Base-by-base conservation (phyloP, 306 rosid species). In the Sicyos baderoa region DNA sequence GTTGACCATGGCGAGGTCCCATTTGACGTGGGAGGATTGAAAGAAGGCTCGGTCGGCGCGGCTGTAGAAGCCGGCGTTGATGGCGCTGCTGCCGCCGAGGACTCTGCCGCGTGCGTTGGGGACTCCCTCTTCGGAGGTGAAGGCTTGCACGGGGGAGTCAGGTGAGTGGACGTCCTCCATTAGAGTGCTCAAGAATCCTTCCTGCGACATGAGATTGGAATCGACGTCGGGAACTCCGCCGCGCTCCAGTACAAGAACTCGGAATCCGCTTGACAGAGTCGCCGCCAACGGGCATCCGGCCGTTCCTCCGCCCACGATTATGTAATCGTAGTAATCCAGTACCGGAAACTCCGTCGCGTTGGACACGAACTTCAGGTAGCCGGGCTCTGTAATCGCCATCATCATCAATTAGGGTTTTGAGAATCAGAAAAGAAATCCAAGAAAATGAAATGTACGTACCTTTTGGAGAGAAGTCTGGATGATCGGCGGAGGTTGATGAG, bases 281-380 rank as follows among this genome's bases (percentile, higher is more conserved):
- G 99, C 95, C 0, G 95, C 97, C 74, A 94, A 47, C 0, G 97
- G 99, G 76, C 97, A 93, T 1, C 99, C 97, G 2, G 99, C 86
- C 0, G 99, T 93, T 17, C 99, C 99, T 2, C 97, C 97, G 16
- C 96, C 97, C 15, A 92, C 85, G 7, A 92, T 79, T 18, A 92
- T 87, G 82, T 87, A 92, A 25, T 92, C 97, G 68, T 87, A 92
- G 87, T 89, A 89, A 12, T 91, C 95, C 74, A 82, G 83, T 7
- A 58, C 2, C 0, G 93, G 96, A 16, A 92, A 79, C 2, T 75
- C 72, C 51, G 80, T 86, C n/a, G 96, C 93, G 59, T 92, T 89
- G n/a, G 74, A 18, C 13, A 86, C 89, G 68, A 87, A 79, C 25
- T 70, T 81, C n/a, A 76, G 71, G 80, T 87, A 86, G 73, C 54